Base-by-base conservation (phyloP, 192 early-diverging fungal species). In the Endogone sp. region DNA sequence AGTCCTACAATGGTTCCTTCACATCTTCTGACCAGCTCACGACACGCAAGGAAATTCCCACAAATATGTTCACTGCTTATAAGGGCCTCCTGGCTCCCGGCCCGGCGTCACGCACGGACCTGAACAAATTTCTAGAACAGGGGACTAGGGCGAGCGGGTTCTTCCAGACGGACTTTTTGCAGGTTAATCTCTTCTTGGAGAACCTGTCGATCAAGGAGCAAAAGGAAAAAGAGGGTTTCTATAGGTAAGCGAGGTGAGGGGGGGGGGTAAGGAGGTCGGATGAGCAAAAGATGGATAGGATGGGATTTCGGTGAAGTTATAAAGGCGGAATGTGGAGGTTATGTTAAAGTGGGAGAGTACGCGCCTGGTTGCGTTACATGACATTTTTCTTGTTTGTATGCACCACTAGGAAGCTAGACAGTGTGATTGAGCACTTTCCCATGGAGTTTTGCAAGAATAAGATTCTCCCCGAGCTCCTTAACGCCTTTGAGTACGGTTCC, bases 181-280 rank as follows among this genome's bases (percentile, higher is more conserved):
- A 82, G n/a, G 84, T 90, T 20, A 92, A 88, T 65, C 63, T 93
- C 27, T 96, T 95, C 37, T 70, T 98, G n/a, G 97, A 99, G 66
- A 91, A 95, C 75, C 88, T 98, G 60, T 87, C 88, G 30, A 88
- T 99, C 62, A 96, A 96, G 70, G 95, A 96, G 37, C 82, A 87
- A n/a, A 69, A 79, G 56, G 94, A 98, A 73, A 93, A 95, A 64
- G 88, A 90, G 11, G 79, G 81, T n/a, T 97, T 96, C 73, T 83
- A 93, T 54, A 68, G 67, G 79, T 76, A 63, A 55, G 70, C 31
- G 1, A 23, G 6, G 59, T 21, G 27, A 60, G 27, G 8, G 59
- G 9, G 9, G 6, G 27, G 3, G 27, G 21, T 49, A 49, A 6
- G 37, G 37, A 49, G n/a, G n/a, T n/a, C n/a, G n/a, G n/a, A n/a